Conservation (phyloP, 192 early-diverging fungal genomes). For the Podila verticillata region DNA sequence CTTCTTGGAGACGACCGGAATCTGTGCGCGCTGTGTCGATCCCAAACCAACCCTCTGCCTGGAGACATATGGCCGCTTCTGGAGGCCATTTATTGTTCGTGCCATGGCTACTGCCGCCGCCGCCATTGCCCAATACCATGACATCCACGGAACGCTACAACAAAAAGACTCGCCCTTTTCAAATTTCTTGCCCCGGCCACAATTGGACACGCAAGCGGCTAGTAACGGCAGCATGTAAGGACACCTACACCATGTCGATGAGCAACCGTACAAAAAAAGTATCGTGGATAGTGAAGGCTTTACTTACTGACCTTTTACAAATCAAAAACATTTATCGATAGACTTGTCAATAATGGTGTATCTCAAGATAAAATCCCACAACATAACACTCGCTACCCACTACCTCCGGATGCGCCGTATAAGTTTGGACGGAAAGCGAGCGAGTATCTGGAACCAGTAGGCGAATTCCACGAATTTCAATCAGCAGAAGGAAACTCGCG, state of each 20-base stretch:
- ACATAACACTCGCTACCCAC: conserved; percentile 14
- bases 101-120: conserved; percentile 44
- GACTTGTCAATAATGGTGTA: neutral
- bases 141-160: too few relatives aligned
- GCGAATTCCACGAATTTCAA: conserved; percentile 47
- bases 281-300: too few relatives aligned
- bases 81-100: conserved; percentile 23
- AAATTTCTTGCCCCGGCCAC: neutral
- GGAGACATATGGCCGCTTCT: conserved; percentile 24
- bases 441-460: conserved; percentile 40
- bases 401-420: conserved; percentile 29
- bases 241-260: too few relatives aligned
- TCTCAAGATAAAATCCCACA: conserved; percentile 2
- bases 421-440: conserved; percentile 29
- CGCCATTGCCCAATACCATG: conserved; percentile 20
- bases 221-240: neutral
- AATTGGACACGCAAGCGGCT: neutral
- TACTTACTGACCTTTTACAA: too few relatives aligned
- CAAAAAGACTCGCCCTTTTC: neutral
- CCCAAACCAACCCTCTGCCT: conserved; percentile 27
- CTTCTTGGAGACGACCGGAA: neutral
- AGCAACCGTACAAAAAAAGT: too few relatives aligned
- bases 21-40: conserved; percentile 15
- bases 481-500: conserved; percentile 52
- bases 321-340: too few relatives aligned